Percentiles rank a stretch among this genome's conserved stretches.
Conservation (phyloP, 2,329 filamentous ascomycete species). For the Mycogone perniciosa region DNA sequence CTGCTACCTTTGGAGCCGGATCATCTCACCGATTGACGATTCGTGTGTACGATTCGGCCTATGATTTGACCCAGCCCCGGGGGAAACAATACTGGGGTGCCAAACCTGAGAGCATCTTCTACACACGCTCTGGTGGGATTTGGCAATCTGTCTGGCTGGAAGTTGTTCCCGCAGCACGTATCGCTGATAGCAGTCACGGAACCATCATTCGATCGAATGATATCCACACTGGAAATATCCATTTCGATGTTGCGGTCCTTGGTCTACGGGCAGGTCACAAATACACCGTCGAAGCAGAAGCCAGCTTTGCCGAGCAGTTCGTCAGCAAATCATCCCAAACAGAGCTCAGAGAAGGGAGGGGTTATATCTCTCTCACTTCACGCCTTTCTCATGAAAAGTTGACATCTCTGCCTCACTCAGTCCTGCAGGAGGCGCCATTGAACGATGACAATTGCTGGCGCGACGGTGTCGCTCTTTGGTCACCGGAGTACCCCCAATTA, state of each 20-base stretch:
- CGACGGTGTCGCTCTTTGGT: constrained; percentile 56
- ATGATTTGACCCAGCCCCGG: constrained; percentile 57
- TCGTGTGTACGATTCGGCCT: constrained; percentile 57
- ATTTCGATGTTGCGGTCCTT: constrained; percentile 43
- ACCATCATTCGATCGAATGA: constrained; percentile 52
- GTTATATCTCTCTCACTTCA: background rate
- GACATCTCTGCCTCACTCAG: constrained; percentile 31
- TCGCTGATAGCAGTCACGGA: constrained; percentile 51
- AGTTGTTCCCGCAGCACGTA: constrained; percentile 43
- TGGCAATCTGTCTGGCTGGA: constrained; percentile 55
- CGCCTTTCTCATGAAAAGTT: constrained; percentile 38
- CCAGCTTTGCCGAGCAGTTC: constrained; percentile 40
- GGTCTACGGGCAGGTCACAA: constrained; percentile 41
- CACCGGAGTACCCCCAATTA: constrained; percentile 49
- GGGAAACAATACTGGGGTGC: constrained; percentile 63
- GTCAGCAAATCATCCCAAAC: constrained; percentile 33
- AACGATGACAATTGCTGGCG: constrained; percentile 39
- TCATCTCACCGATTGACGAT: constrained; percentile 41
- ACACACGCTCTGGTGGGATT: constrained; percentile 51
- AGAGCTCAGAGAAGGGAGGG: background rate
- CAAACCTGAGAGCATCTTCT: constrained; percentile 55
- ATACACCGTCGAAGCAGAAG: constrained; percentile 48
- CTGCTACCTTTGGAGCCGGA: constrained; percentile 15
- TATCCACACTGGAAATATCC: constrained; percentile 44
- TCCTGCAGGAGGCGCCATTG: constrained; percentile 28